Percentiles rank a stretch among this genome's conserved stretches.
These are phyloP conservation scores for Effrenium voratum DNA, from an alignment of 73 alveolate species.

Conservation along the genomic window DNA sequence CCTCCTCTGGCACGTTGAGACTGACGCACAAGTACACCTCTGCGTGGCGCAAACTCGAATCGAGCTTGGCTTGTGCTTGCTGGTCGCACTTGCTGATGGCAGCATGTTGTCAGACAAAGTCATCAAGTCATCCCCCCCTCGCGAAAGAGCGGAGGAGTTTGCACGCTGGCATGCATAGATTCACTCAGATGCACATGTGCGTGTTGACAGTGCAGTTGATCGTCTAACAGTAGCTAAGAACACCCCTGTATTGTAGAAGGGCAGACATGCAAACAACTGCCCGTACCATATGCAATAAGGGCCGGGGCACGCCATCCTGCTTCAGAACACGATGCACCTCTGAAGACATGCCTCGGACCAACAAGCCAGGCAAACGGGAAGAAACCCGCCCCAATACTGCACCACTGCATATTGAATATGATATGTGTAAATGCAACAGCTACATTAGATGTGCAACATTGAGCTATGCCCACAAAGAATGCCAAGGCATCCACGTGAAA, in stretches of 20 bases:
- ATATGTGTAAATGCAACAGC: too few species aligned
- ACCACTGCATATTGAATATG: too few species aligned
- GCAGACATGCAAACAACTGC: neutral
- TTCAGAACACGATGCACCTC: slow-evolving; percentile 71
- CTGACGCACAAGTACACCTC: slow-evolving; percentile 76
- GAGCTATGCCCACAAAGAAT: too few species aligned
- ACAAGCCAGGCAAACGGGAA: neutral
- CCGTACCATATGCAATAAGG: neutral
- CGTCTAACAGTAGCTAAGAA: neutral
- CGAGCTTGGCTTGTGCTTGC: neutral
- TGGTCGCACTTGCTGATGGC: too few species aligned
- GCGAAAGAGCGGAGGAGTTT: too few species aligned
- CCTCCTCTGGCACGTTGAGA: slow-evolving; percentile 74
- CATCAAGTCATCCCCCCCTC: too few species aligned
- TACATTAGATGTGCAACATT: too few species aligned
- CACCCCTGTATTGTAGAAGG: neutral
- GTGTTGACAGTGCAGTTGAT: too few species aligned
- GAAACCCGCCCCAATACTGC: neutral
- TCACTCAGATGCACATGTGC: too few species aligned
- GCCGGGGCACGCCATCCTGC: slow-evolving; percentile 39
- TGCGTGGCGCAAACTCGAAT: neutral
- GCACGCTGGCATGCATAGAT: too few species aligned
- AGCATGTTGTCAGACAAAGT: too few species aligned
- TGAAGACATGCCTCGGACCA: slow-evolving; percentile 66
- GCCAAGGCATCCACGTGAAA: too few species aligned